Evolutionary conservation across 2,329 filamentous ascomycete genomes (phyloP), one percentile per base, ranked within the genome.

Genomic region (Chaetomiaceae sp.): DNA sequence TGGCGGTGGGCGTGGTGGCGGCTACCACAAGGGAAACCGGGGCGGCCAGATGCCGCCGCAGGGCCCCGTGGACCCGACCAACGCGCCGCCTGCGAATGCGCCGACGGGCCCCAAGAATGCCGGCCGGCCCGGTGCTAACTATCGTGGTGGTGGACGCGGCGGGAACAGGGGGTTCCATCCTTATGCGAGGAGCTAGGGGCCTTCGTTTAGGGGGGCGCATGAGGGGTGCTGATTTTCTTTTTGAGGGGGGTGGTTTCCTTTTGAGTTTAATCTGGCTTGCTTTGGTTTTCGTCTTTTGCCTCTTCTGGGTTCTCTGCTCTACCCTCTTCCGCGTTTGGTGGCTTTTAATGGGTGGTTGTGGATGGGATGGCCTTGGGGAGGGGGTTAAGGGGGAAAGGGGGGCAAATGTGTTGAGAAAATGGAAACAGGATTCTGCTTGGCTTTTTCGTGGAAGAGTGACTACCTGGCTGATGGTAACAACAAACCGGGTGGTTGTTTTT

Each of bases 71-170:
- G 77, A 80, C 54, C 78, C 79, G 2, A 73, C 69, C 50, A 81
- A 79, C 57, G 82, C 73, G 7, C 81, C 84, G 13, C 89, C 89
- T 17, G 85, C 87, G 5, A 89, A 89, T 64, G 89, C 93, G 5
- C 93, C 93, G 0, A 99, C 93, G 0, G 93, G 93, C 0, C 93
- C 93, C 4, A 95, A 95, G 77, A 99, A 97, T 63, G 89, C 91
- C 1, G 91, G 91, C 21, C 87, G 86, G 65, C 89, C 91, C 1
- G 90, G 91, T 14, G 89, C 89, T 2, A 96, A 96, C 70, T 97
- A 96, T 68, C 85, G 92, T 35, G 92, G 93, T 47, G 92, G 92
- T 45, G 89, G 92, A 16, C 76, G 89, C 55, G 87, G 88, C 53
- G 81, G 83, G 20, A 78, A 77, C 68, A 74, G 89, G 23, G 88